Base-by-base conservation (phyloP, 2,329 filamentous ascomycete genomes). In the Bipolaris bicolor region DNA sequence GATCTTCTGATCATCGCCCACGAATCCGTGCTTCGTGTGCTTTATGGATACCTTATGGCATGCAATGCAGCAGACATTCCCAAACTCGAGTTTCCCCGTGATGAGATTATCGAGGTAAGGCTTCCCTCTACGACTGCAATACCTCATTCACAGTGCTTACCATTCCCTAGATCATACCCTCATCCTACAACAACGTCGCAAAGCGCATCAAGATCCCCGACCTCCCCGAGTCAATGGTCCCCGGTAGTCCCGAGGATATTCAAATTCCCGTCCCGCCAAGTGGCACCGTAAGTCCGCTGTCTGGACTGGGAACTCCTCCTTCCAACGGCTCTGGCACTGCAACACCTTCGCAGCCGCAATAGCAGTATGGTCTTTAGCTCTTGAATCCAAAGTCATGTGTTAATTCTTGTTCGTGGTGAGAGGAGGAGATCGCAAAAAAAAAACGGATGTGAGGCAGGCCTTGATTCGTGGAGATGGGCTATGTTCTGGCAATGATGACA, bases 1-100 rank as follows among this genome's bases (percentile, higher is more conserved):
- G 95, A 99, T 74, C 84, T 99, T n/a, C 85, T 99, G 51, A 97
- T 99, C 72, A 97, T 99, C 66, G 95, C 95, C 0, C 95, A 99
- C 76, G 95, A 99, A 77, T 96, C 92, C 49, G 95, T 99, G n/a
- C 84, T 99, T 45, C 90, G 95, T 41, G 95, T 99, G 22, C 84
- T 99, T 3, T 99, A 99, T 74, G 93, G 93, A 22, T 99, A 99
- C 77, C 83, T 99, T 37, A 99, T 99, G 95, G 95, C 96, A 67
- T 98, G 95, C 79, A 95, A 94, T 74, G 93, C 96, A 7, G 90
- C 90, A 76, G 92, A 96, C 71, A 99, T 99, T 61, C 95, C 95
- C 3, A 90, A 88, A 66, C 86, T 99, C 60, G 90, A 92, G 65
- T 99, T 99, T 71, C 95, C 95, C 3, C 90, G 95, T 41, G 90